A percentile compares a stretch with the other conserved stretches of the same genome.
Evolutionary conservation across 345 rosid species (phyloP).

Genomic region (Angophora floribunda): DNA sequence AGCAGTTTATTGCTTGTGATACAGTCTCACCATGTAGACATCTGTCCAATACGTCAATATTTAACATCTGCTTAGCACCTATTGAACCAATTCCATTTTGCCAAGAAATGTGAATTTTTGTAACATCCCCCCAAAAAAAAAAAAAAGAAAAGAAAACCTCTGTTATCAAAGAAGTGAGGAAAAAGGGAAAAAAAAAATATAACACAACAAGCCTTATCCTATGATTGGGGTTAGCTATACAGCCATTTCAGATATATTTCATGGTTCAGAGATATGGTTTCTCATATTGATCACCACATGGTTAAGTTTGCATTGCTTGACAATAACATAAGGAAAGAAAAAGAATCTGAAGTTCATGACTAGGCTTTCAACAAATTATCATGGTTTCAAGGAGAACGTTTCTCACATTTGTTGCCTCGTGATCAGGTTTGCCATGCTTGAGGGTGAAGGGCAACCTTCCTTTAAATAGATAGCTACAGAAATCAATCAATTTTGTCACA

Average conservation of each 20-base stretch:
- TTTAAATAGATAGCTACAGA: constrained; percentile 64
- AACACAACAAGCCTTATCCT: not conserved
- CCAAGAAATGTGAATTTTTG: not conserved
- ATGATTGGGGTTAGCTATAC: not conserved
- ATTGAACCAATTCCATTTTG: not conserved
- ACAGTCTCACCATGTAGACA: not conserved
- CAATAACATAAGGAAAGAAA: not conserved
- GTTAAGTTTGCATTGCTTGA: not conserved
- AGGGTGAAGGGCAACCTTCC: constrained; percentile 71
- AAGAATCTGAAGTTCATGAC: not conserved
- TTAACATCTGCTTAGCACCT: not conserved
- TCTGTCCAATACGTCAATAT: not conserved
- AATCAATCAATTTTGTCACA: not conserved
- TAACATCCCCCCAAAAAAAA: not conserved
- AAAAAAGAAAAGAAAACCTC: too few relatives aligned
- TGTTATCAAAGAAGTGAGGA: not conserved
- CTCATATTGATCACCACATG: not conserved
- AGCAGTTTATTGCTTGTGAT: not conserved
- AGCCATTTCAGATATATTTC: not conserved
- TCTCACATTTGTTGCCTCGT: constrained; percentile 79
- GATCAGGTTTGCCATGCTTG: constrained; percentile 88
- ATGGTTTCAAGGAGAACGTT: not conserved
- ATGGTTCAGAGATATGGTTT: not conserved
- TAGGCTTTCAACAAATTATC: not conserved
- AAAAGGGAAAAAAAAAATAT: not conserved